These are phyloP conservation scores for Euphrasia confusa DNA, from an alignment of 257 asterid species.

Conservation along the genomic window DNA sequence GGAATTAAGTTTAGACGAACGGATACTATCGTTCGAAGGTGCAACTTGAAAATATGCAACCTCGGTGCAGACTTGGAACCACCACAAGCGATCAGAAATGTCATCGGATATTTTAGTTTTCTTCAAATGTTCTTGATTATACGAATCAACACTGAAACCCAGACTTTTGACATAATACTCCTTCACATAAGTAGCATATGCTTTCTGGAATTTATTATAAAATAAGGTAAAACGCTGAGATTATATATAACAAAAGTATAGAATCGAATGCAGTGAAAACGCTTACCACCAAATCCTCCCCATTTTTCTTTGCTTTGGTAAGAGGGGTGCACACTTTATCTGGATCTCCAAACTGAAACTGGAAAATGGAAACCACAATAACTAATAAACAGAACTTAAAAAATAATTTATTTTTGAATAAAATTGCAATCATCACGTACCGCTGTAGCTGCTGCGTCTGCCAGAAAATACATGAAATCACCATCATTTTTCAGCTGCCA, in stretches of 20 bases:
- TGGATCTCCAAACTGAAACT: slow-evolving; percentile 96
- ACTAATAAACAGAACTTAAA: slow-evolving; percentile 14
- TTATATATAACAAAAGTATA: background rate
- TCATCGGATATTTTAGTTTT: slow-evolving; percentile 34
- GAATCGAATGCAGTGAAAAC: slow-evolving; percentile 14
- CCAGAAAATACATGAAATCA: slow-evolving; percentile 83
- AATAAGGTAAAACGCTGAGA: too few relatives aligned
- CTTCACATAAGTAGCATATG: slow-evolving; percentile 78
- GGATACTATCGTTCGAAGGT: slow-evolving; percentile 84
- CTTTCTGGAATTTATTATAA: slow-evolving; percentile 53
- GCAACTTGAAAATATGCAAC: slow-evolving; percentile 99
- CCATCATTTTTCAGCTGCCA: slow-evolving; percentile 78
- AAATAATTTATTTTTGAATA: slow-evolving; percentile 5
- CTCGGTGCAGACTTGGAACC: slow-evolving; percentile 99
- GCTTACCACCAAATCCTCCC: slow-evolving; percentile 78
- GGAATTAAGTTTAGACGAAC: slow-evolving; percentile 69
- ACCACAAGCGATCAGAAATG: slow-evolving; percentile 78
- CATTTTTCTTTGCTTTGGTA: slow-evolving; percentile 73
- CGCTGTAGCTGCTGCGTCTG: slow-evolving; percentile 94
- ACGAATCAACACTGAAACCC: slow-evolving; percentile 57
- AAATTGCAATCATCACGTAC: slow-evolving; percentile 37
- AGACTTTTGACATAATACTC: slow-evolving; percentile 45
- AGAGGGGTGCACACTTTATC: slow-evolving; percentile 78
- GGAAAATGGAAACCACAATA: slow-evolving; percentile 29
- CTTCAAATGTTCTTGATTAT: slow-evolving; percentile 68